Conservation (phyloP, 2,329 filamentous ascomycete species). For the Sporothrix globosa region DNA sequence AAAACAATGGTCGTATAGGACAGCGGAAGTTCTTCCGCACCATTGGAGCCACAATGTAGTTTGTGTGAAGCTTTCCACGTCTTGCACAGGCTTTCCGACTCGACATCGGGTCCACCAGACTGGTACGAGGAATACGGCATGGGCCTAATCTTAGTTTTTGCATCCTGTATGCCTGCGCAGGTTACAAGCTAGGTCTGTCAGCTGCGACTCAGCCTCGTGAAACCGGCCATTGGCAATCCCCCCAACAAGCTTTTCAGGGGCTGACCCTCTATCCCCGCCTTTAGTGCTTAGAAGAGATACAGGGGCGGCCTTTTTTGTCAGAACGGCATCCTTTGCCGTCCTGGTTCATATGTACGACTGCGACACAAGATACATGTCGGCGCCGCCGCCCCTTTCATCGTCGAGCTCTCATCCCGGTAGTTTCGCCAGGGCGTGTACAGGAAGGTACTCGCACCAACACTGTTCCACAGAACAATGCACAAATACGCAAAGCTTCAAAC, state of each 20-base stretch:
- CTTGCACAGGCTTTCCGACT: conserved; percentile 8
- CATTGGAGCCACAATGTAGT: too few species aligned
- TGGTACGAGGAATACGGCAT: not conserved
- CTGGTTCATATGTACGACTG: conserved; percentile 5
- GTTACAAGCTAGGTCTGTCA: not conserved
- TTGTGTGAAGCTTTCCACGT: conserved; percentile 2
- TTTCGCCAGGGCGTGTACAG: too few species aligned
- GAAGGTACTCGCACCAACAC: conserved; percentile 10
- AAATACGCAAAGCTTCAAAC: conserved; percentile 7
- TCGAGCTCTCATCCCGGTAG: too few species aligned
- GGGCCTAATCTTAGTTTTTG: conserved; percentile 7
- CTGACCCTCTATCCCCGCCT: conserved; percentile 11
- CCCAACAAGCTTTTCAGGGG: conserved; percentile 6
- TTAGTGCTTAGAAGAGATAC: conserved; percentile 4
- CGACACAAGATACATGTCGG: too few species aligned
- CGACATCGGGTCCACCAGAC: conserved; percentile 6
- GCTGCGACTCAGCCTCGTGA: conserved; percentile 6
- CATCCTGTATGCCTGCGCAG: not conserved
- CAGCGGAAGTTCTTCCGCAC: conserved; percentile 3
- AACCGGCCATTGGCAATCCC: conserved; percentile 1
- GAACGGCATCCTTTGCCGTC: conserved; percentile 2
- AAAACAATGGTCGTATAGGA: not conserved
- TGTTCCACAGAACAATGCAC: conserved; percentile 11
- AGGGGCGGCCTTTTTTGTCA: conserved; percentile 1
- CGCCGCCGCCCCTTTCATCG: too few species aligned